Evolutionary conservation across 352 stramenopile genomes (phyloP).

Genomic region (Plasmopara viticola): DNA sequence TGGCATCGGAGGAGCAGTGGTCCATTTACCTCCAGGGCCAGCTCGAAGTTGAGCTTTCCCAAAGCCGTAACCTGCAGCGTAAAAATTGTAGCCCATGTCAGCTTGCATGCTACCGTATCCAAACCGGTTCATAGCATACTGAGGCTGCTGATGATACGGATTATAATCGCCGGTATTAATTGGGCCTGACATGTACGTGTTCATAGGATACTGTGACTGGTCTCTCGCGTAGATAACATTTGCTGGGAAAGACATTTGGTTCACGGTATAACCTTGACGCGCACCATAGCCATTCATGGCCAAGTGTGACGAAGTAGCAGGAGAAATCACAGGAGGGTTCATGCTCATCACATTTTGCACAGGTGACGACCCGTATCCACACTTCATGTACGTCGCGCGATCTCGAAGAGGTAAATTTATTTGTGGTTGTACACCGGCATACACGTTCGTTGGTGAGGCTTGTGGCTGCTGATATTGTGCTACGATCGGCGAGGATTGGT

Average conservation of each 20-base stretch:
- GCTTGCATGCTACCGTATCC: slow-evolving; percentile 30
- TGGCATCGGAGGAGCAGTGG: slow-evolving; percentile 57
- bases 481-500: slow-evolving; percentile 20
- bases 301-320: slow-evolving; percentile 18
- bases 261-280: slow-evolving; percentile 27
- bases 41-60: slow-evolving; percentile 41
- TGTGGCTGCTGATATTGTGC: slow-evolving; percentile 37
- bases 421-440: slow-evolving; percentile 24
- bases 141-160: slow-evolving; percentile 39
- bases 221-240: slow-evolving; percentile 35
- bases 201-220: slow-evolving; percentile 27
- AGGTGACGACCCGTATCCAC: slow-evolving; percentile 29
- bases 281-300: slow-evolving; percentile 24
- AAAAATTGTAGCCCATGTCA: slow-evolving; percentile 56
- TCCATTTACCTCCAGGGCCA: slow-evolving; percentile 59
- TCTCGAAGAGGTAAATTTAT: slow-evolving; percentile 63
- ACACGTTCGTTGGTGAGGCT: slow-evolving; percentile 30
- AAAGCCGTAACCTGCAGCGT: slow-evolving; percentile 48
- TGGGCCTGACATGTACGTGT: slow-evolving; percentile 22
- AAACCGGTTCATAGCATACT: slow-evolving; percentile 41
- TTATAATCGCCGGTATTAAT: slow-evolving; percentile 23
- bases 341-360: slow-evolving; percentile 27
- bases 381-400: slow-evolving; percentile 47
- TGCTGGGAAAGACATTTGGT: slow-evolving; percentile 23
- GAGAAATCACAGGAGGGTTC: slow-evolving; percentile 22